phyloP scores from a whole-genome alignment of 2,329 filamentous ascomycete genomes.

The Fragosphaeria purpurea region DNA sequence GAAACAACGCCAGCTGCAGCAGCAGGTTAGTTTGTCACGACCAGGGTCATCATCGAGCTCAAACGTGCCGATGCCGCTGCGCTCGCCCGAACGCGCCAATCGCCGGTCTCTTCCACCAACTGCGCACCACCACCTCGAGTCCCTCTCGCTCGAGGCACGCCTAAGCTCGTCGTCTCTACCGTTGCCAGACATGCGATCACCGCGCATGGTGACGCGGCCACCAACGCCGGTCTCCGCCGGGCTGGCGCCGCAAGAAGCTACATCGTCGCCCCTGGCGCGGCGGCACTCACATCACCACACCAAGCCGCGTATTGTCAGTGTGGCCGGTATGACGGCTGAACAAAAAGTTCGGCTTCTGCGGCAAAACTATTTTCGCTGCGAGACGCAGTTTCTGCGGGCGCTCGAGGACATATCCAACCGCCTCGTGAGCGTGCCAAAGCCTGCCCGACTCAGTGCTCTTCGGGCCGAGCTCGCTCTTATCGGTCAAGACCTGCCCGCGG shows the following conservation, averaged over 20 bases:
- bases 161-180: slow-evolving; percentile 60
- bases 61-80: slow-evolving; percentile 30
- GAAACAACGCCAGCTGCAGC: slow-evolving; percentile 3
- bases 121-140: slow-evolving; percentile 32
- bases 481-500: slow-evolving; percentile 69
- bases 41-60: slow-evolving; percentile 13
- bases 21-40: slow-evolving; percentile 4
- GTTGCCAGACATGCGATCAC: slow-evolving; percentile 49
- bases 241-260: slow-evolving; percentile 25
- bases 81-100: background rate
- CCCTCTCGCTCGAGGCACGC: slow-evolving; percentile 46
- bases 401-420: slow-evolving; percentile 77
- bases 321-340: slow-evolving; percentile 50
- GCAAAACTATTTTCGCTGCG: slow-evolving; percentile 73
- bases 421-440: slow-evolving; percentile 73
- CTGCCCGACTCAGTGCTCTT: slow-evolving; percentile 68
- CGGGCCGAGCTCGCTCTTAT: slow-evolving; percentile 73
- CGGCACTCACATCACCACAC: slow-evolving; percentile 48
- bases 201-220: slow-evolving; percentile 41
- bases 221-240: slow-evolving; percentile 49
- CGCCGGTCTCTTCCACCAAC: slow-evolving; percentile 1
- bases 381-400: slow-evolving; percentile 72
- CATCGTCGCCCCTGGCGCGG: slow-evolving; percentile 37
- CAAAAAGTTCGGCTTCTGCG: slow-evolving; percentile 65
- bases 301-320: slow-evolving; percentile 44